phyloP scores from a whole-genome alignment of 202 grass and related monocot species.

The Setaria italica region DNA sequence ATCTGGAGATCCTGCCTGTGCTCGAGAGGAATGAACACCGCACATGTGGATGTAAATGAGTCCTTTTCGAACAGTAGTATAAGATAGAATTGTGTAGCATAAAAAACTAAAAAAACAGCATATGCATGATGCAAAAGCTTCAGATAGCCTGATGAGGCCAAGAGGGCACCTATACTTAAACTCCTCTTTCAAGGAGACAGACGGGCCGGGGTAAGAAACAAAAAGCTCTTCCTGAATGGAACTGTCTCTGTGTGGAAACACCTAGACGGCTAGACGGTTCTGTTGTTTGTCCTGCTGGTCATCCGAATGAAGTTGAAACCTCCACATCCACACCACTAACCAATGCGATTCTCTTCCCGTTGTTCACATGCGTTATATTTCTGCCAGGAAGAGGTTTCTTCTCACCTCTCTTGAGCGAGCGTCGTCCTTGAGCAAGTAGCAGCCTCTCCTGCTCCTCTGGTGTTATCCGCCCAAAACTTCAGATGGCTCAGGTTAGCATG shows the following conservation, averaged over 20 bases:
- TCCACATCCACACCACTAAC: not conserved
- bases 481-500: constrained; percentile 58
- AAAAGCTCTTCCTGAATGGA: not conserved
- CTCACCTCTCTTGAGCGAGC: too few relatives aligned
- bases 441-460: too few relatives aligned
- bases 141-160: too few relatives aligned
- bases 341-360: not conserved
- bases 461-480: not conserved
- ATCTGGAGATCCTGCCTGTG: not conserved
- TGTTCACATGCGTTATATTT: not conserved
- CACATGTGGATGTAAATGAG: not conserved
- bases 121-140: too few relatives aligned
- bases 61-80: too few relatives aligned
- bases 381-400: not conserved
- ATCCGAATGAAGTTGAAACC: not conserved
- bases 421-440: too few relatives aligned
- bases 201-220: not conserved
- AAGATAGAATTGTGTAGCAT: too few relatives aligned
- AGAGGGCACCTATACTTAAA: too few relatives aligned
- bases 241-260: constrained; percentile 6
- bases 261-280: not conserved
- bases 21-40: not conserved
- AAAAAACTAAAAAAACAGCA: too few relatives aligned
- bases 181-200: not conserved
- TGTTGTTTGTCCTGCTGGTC: constrained; percentile 6